These are phyloP conservation scores for Thinopyrum obtusiflorum DNA, from an alignment of 202 grass and related monocot genomes.

Conservation along the genomic window DNA sequence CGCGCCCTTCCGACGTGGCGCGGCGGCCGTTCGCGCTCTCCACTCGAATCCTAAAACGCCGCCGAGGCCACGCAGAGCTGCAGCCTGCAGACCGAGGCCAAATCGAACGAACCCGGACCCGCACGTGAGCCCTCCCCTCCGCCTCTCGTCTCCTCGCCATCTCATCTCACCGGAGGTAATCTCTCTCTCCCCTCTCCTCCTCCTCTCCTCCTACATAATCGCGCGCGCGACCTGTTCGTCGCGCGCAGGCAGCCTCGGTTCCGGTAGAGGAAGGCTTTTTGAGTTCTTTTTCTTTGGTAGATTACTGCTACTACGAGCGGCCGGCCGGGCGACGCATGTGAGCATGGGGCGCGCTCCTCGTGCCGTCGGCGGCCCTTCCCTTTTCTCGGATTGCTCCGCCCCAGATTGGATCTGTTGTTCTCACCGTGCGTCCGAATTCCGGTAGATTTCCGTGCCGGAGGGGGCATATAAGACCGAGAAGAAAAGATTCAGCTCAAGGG, in stretches of 20 bases:
- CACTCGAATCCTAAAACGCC: conserved; percentile 43
- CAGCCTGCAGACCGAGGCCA: neutral
- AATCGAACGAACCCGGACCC: conserved; percentile 11
- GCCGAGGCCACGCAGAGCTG: conserved; percentile 31
- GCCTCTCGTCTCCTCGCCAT: neutral
- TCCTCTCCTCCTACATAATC: conserved; percentile 3
- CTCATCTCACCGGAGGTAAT: neutral
- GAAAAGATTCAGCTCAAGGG: neutral
- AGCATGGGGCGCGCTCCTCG: conserved; percentile 20
- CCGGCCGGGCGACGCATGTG: conserved; percentile 13
- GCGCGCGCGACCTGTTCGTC: conserved; percentile 1
- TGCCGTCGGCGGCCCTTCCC: neutral
- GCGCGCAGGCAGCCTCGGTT: neutral
- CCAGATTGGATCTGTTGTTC: conserved; percentile 37
- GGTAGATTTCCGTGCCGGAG: conserved; percentile 12
- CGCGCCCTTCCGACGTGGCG: conserved; percentile 41
- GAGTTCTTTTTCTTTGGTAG: neutral
- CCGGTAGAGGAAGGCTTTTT: neutral
- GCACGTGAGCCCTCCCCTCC: neutral
- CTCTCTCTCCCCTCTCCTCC: neutral
- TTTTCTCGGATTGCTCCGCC: neutral
- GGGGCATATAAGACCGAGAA: neutral
- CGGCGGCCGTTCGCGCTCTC: conserved; percentile 38
- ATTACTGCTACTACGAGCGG: too few relatives aligned
- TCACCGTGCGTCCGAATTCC: neutral